These are phyloP conservation scores for Nicotiana tabacum DNA, from an alignment of 257 asterid species.

Conservation along the genomic window DNA sequence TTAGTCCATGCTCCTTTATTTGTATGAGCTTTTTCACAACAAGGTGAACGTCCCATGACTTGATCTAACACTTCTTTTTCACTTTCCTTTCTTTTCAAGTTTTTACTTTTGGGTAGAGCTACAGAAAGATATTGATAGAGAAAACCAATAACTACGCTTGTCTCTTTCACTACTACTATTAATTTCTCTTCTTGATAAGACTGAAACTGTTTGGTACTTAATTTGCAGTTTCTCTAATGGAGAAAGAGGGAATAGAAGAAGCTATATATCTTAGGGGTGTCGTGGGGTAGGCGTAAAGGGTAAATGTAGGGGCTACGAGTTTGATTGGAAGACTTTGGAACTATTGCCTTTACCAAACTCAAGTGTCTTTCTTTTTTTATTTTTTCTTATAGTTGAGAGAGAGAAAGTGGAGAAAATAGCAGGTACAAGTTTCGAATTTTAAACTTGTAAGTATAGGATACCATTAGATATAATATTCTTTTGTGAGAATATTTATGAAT, in stretches of 20 bases:
- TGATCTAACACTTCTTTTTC: neutral
- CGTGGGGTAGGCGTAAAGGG: slow-evolving; percentile 5
- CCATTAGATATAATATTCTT: no score
- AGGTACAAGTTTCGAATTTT: neutral
- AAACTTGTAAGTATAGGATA: neutral
- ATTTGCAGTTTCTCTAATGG: neutral
- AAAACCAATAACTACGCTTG: neutral
- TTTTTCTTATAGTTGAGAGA: neutral
- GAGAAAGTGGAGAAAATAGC: neutral
- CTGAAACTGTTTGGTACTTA: slow-evolving; percentile 6
- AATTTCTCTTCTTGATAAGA: neutral
- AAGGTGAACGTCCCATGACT: slow-evolving; percentile 89
- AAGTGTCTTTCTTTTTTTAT: neutral
- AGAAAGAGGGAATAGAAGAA: neutral
- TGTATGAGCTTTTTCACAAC: slow-evolving; percentile 95
- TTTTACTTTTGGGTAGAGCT: neutral
- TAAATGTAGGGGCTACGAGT: neutral
- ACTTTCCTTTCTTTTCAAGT: neutral
- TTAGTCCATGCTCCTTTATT: slow-evolving; percentile 98
- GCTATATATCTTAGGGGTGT: neutral
- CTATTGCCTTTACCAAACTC: slow-evolving; percentile 25
- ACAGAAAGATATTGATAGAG: neutral
- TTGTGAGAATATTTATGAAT: no score
- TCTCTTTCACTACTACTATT: neutral
- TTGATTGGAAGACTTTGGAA: slow-evolving; percentile 8